Evolutionary conservation across 2,329 filamentous ascomycete genomes (phyloP).

Genomic region (Nothophoma quercina): DNA sequence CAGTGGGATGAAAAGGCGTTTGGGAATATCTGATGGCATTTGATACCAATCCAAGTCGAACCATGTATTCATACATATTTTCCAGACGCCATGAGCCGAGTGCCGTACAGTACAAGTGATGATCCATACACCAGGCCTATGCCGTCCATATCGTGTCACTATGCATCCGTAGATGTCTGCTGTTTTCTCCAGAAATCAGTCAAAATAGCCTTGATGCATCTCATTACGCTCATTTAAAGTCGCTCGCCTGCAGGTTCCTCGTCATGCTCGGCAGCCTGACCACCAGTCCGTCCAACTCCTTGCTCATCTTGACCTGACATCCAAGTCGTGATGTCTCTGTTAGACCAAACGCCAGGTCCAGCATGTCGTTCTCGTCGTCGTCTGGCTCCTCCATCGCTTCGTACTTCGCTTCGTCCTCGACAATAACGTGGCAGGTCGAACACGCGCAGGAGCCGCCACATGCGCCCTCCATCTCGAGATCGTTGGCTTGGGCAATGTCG

Average conservation of each 20-base stretch:
- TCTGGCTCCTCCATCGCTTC: constrained; percentile 70
- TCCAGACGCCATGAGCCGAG: constrained; percentile 3
- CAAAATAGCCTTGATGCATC: too few species aligned
- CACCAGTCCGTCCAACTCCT: constrained; percentile 84
- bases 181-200: too few species aligned
- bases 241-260: constrained; percentile 91
- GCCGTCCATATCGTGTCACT: background rate
- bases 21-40: background rate
- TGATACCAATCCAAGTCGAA: constrained; percentile 10
- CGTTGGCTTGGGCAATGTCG: constrained; percentile 92
- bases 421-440: constrained; percentile 91
- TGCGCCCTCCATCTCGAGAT: constrained; percentile 98
- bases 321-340: constrained; percentile 86
- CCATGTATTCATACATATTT: background rate
- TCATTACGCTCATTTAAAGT: constrained; percentile 66
- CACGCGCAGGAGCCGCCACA: constrained; percentile 95
- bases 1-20: background rate
- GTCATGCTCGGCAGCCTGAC: constrained; percentile 93
- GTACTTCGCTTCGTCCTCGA: constrained; percentile 75
- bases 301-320: constrained; percentile 91
- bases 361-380: constrained; percentile 57
- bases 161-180: background rate
- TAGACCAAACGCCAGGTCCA: constrained; percentile 87
- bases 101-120: constrained; percentile 4
- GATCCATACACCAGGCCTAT: background rate